Conservation (phyloP, 139 green algal species). For the Closterium sp. region DNA sequence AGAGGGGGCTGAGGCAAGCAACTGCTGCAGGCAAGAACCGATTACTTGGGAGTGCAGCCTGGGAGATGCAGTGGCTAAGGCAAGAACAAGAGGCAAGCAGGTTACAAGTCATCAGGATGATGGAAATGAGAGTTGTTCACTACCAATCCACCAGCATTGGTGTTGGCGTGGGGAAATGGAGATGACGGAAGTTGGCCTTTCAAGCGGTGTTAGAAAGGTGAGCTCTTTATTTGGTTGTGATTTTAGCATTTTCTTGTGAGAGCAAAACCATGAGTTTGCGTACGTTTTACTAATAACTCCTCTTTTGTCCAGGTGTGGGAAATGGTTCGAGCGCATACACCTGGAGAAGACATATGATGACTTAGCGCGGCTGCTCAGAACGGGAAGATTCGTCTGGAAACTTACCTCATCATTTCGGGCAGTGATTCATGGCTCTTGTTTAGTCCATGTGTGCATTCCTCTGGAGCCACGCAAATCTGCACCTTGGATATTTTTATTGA, state of each 20-base stretch:
- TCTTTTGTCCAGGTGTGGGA: background rate
- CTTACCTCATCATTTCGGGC: background rate
- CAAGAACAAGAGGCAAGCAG: background rate
- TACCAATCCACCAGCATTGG: background rate
- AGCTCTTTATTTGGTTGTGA: background rate
- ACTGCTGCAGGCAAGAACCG: too few species aligned
- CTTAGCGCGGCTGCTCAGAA: background rate
- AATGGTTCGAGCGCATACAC: background rate
- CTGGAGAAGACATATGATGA: background rate
- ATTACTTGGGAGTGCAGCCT: background rate
- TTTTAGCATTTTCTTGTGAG: background rate
- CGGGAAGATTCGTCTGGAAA: background rate
- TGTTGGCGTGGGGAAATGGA: background rate
- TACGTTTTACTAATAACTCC: background rate
- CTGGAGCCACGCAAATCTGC: background rate
- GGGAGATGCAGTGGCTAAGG: background rate
- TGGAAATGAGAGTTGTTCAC: background rate
- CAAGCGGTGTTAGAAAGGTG: background rate
- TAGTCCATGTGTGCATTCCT: background rate
- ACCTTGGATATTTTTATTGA: background rate
- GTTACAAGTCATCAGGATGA: background rate
- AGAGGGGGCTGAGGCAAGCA: background rate
- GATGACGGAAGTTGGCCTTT: background rate
- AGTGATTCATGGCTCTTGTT: background rate
- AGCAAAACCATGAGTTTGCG: background rate